These are phyloP conservation scores for Pichia sp. DNA, from an alignment of 1,139 yeast species.

Conservation along the genomic window DNA sequence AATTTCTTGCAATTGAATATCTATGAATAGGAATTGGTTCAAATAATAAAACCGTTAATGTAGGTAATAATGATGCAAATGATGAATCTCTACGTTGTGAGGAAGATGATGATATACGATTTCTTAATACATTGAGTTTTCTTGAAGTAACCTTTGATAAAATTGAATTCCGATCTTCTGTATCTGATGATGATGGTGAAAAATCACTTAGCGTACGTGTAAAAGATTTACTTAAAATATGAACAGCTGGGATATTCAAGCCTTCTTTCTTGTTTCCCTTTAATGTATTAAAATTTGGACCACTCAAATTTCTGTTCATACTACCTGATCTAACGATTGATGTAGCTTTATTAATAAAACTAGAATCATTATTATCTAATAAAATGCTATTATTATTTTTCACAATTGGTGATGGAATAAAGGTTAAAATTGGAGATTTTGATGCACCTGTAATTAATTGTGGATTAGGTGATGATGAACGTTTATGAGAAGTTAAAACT, in stretches of 20 bases:
- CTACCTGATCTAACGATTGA: background rate
- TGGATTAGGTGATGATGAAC: slow-evolving; percentile 12
- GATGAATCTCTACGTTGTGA: slow-evolving; percentile 4
- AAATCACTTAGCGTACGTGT: slow-evolving; percentile 37
- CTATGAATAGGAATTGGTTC: slow-evolving; percentile 84
- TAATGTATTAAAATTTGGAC: background rate
- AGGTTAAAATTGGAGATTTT: slow-evolving; percentile 12
- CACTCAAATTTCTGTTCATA: background rate
- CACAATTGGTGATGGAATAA: slow-evolving; percentile 10
- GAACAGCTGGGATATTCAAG: slow-evolving; percentile 21
- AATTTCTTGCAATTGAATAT: slow-evolving; percentile 56
- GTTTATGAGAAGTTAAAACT: slow-evolving; percentile 9
- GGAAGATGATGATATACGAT: slow-evolving; percentile 19
- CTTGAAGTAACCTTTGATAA: slow-evolving; percentile 44
- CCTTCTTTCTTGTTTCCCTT: background rate
- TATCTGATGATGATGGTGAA: slow-evolving; percentile 66
- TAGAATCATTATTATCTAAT: background rate
- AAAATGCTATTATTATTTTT: slow-evolving; percentile 1
- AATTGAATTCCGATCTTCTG: slow-evolving; percentile 53
- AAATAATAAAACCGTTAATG: slow-evolving; percentile 55
- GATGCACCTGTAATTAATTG: slow-evolving; percentile 6
- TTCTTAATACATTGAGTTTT: background rate
- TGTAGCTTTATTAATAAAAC: background rate
- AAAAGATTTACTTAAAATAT: slow-evolving; percentile 26
- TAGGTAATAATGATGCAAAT: slow-evolving; percentile 7